Base-by-base conservation (phyloP, 352 stramenopile genomes). In the Blastocystis sp. region DNA sequence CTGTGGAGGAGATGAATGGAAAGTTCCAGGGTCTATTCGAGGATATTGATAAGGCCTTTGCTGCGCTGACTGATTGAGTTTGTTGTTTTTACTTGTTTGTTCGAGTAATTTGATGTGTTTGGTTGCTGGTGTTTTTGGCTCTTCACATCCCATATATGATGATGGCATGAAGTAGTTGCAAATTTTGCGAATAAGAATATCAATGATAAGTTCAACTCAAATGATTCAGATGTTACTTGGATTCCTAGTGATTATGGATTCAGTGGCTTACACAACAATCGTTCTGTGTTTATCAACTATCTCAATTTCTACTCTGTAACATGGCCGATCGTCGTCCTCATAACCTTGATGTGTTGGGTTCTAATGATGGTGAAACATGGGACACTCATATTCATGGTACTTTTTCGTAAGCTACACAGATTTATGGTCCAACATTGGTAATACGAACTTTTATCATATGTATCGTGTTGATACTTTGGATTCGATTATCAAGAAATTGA, bases 181-280 rank as follows among this genome's bases (percentile, higher is more conserved):
- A 59, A 80, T 32, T 16, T 27, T 32, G 42, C n/a, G 21, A 42
- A 80, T 61, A 80, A 80, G 24, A 63, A 59, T 39, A 80, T 42
- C 4, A 63, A 29, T 37, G 59, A 37, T 32, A 80, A 80, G 69
- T 63, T 59, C 9, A 58, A 29, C 2, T 6, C 51, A 6, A 29
- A 4, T 12, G 27, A 2, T 52, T 57, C 49, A n/a, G 54, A 61
- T 61, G 29, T 7, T 16, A 56, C 27, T 42, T 78, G n/a, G n/a
- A n/a, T 27, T 27, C 6, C 27, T 29, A 14, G 37, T 6, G 29
- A 58, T n/a, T 43, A 14, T 80, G 49, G 42, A 19, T 80, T 43
- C 1, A 24, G 32, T 80, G 46, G 6, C 39, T 2, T 80, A 39
- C 21, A 63, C 21, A 39, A 59, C 27, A 4, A 80, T 5, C 42